Conservation (phyloP, 2,329 filamentous ascomycete genomes). For the Cercospora sp. region DNA sequence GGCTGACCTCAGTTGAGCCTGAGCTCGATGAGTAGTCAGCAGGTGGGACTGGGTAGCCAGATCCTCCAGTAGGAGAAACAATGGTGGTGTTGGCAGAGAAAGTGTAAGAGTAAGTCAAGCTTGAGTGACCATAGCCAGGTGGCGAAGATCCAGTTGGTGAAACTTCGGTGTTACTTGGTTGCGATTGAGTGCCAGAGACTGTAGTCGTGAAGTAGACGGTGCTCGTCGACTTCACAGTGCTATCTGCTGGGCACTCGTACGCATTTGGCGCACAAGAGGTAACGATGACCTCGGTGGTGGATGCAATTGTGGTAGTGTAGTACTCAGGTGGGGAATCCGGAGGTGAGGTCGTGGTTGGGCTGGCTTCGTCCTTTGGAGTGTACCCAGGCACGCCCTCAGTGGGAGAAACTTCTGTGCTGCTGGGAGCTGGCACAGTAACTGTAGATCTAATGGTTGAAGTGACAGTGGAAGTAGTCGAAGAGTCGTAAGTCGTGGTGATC, state of each 20-base stretch:
- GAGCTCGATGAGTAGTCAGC: not conserved
- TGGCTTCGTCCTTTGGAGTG: constrained; percentile 11
- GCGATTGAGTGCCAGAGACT: constrained; percentile 39
- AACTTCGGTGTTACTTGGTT: constrained; percentile 1
- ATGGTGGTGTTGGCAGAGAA: constrained; percentile 11
- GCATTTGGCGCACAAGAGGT: constrained; percentile 44
- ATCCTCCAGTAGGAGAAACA: constrained; percentile 8
- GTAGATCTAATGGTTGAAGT: constrained; percentile 23
- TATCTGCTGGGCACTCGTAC: constrained; percentile 43
- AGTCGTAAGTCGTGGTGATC: constrained; percentile 23
- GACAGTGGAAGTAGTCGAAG: constrained; percentile 22
- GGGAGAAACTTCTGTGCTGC: constrained; percentile 20
- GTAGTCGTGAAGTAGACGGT: constrained; percentile 45
- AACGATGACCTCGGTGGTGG: constrained; percentile 47
- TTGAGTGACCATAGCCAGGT: not conserved
- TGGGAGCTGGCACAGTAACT: constrained; percentile 15
- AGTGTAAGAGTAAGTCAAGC: constrained; percentile 10
- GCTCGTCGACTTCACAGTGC: constrained; percentile 39
- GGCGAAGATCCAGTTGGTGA: constrained; percentile 11
- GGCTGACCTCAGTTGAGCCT: constrained; percentile 15
- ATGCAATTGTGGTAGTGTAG: constrained; percentile 45
- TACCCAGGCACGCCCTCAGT: constrained; percentile 9
- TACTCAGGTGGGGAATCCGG: constrained; percentile 4
- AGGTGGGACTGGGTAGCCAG: constrained; percentile 14
- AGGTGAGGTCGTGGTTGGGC: constrained; percentile 12